These are phyloP conservation scores for Ceratobasidium sp. DNA, from an alignment of 1,284 basidiomycete species.

Conservation along the genomic window DNA sequence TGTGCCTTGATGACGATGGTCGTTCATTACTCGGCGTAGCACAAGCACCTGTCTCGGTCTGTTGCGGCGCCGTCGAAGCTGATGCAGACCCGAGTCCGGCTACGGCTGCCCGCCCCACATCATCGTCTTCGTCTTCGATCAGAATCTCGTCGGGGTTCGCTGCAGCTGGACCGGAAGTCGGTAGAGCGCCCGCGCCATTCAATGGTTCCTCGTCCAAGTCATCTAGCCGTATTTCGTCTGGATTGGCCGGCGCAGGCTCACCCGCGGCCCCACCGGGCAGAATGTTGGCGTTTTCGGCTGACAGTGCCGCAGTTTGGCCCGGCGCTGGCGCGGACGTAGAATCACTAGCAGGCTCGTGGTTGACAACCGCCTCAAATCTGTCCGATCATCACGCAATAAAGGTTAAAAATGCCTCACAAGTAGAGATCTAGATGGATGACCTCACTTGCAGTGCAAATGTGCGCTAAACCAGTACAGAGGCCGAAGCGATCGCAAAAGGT, in stretches of 20 bases:
- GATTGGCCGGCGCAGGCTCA: constrained; percentile 31
- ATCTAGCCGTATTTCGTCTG: constrained; percentile 40
- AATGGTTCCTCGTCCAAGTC: constrained; percentile 40
- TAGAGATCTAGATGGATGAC: constrained; percentile 7
- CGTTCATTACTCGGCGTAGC: constrained; percentile 50
- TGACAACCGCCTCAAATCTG: constrained; percentile 71
- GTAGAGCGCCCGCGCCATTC: background rate
- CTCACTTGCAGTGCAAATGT: constrained; percentile 84
- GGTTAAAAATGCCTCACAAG: background rate
- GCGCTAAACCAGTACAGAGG: constrained; percentile 97
- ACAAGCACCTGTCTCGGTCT: constrained; percentile 66
- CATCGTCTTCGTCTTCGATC: constrained; percentile 65
- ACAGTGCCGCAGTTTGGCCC: constrained; percentile 12
- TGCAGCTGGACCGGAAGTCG: constrained; percentile 29
- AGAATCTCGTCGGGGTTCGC: constrained; percentile 74
- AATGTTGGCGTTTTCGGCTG: background rate
- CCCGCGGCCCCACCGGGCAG: constrained; percentile 10
- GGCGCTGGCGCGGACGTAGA: too few species aligned
- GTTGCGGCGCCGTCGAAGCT: constrained; percentile 47
- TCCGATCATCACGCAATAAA: constrained; percentile 51
- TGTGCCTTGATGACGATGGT: constrained; percentile 47
- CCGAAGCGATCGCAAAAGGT: constrained; percentile 76
- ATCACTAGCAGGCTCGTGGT: constrained; percentile 62
- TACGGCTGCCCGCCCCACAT: constrained; percentile 49
- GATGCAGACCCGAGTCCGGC: constrained; percentile 6